Base-by-base conservation (phyloP, 108 stramenopile genomes). In the Nitzschia sp. region DNA sequence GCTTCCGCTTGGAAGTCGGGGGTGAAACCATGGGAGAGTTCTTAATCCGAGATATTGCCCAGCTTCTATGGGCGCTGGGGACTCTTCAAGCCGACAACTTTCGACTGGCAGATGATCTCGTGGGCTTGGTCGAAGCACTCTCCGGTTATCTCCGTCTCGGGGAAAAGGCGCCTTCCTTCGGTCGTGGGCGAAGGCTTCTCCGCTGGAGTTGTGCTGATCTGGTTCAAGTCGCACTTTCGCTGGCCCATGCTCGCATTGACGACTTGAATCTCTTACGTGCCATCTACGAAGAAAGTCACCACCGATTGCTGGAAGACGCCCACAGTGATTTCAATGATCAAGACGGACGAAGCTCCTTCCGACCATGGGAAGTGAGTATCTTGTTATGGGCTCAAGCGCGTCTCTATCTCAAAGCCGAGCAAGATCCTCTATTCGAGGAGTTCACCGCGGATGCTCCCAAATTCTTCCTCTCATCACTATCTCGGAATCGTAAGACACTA, bases 361-460 rank as follows among this genome's bases (percentile, higher is more conserved):
- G 73, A 46, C 68, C 76, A 9, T 83, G 87, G 71, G 92, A 93
- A 71, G 60, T 86, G 8, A 81, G 83, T 44, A 79, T 90, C 35
- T 58, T 93, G 60, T 65, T 93, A 4, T 93, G 92, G 92, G 85
- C 76, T 25, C 89, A 90, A 48, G 92, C 92, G 21, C 74, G 86
- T 13, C 65, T 93, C 4, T 75, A 90, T 56, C 44, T 93, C 44
- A 90, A 72, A 3, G 70, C 57, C 19, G 67, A 76, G 15, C 60
- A 80, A 58, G 81, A 75, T 13, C 53, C 44, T 15, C 74, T 76
- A 11, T 92, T 83, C 67, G 83, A 63, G 13, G 71, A 71, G 22
- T 92, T 92, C 54, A 62, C 84, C 3, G 58, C 58, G 36, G 65
- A 58, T 27, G 85, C 79, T n/a, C 78, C 82, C 5, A 35, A 45